Evolutionary conservation across 257 asterid genomes (phyloP).

Genomic region (Craterostigma plantagineum): DNA sequence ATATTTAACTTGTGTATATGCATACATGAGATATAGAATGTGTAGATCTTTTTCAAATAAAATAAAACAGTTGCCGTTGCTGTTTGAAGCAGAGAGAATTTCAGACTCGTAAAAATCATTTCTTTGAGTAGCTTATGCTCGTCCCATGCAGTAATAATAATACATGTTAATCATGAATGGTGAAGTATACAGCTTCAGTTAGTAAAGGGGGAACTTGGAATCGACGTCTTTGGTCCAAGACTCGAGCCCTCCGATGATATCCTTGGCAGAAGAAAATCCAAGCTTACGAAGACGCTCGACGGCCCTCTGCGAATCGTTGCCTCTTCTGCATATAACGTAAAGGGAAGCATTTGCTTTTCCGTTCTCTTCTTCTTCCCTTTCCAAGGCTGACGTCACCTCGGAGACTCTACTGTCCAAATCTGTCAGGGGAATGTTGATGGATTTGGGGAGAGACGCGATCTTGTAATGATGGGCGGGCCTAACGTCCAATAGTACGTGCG

Average conservation of each 20-base stretch:
- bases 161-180: too few species aligned
- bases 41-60: too few species aligned
- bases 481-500: constrained; percentile 63
- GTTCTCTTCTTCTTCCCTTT: constrained; percentile 13
- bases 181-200: neutral
- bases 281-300: constrained; percentile 40
- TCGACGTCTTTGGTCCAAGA: constrained; percentile 57
- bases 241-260: constrained; percentile 58
- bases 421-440: constrained; percentile 61
- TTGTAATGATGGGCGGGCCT: constrained; percentile 85
- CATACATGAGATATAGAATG: too few species aligned
- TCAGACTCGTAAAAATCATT: too few species aligned
- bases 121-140: too few species aligned
- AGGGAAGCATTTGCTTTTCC: constrained; percentile 21
- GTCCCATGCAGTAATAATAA: too few species aligned
- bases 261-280: constrained; percentile 31
- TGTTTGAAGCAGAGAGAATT: too few species aligned
- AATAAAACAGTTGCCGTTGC: too few species aligned
- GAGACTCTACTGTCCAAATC: constrained; percentile 33
- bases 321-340: constrained; percentile 77
- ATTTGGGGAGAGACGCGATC: constrained; percentile 57
- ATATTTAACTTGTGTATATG: too few species aligned
- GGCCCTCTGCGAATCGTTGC: constrained; percentile 90
- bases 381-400: constrained; percentile 41
- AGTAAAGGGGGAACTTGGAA: constrained; percentile 58